These are phyloP conservation scores for Metarhizium sp. DNA, from an alignment of 2,329 filamentous ascomycete genomes.

Conservation along the genomic window DNA sequence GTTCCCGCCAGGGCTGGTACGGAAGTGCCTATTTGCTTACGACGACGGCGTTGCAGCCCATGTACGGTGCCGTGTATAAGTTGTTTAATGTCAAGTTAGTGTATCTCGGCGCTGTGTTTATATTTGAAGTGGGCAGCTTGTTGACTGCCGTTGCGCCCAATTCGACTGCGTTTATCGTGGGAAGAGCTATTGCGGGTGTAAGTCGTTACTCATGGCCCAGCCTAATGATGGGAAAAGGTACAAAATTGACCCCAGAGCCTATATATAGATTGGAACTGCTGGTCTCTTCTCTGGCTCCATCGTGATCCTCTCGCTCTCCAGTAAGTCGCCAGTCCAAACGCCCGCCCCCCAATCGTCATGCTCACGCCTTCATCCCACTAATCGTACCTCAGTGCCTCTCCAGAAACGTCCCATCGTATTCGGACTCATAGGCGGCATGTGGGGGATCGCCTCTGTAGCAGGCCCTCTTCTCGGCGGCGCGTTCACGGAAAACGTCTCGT, in stretches of 20 bases:
- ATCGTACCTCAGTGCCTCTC: conserved; percentile 33
- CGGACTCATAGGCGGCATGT: conserved; percentile 45
- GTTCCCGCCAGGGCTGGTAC: conserved; percentile 33
- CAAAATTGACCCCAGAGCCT: conserved; percentile 5
- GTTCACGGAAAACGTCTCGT: conserved; percentile 38
- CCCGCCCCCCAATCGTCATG: conserved; percentile 18
- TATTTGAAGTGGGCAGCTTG: conserved; percentile 35
- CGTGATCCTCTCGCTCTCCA: conserved; percentile 28
- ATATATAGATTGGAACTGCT: conserved; percentile 33
- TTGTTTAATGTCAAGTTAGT: conserved; percentile 38
- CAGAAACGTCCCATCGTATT: conserved; percentile 44
- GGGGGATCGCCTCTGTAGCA: conserved; percentile 42
- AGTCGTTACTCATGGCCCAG: neutral
- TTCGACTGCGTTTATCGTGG: conserved; percentile 40
- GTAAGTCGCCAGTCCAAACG: conserved; percentile 13
- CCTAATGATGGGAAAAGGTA: too few species aligned
- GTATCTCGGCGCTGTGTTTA: conserved; percentile 32
- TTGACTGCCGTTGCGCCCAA: conserved; percentile 34
- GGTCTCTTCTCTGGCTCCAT: conserved; percentile 42
- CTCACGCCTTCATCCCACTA: neutral
- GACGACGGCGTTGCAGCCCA: conserved; percentile 38
- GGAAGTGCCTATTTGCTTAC: conserved; percentile 39
- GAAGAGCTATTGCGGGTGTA: conserved; percentile 39
- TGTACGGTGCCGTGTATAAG: conserved; percentile 41
- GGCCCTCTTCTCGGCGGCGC: conserved; percentile 41